Base-by-base conservation (phyloP, 2,329 filamentous ascomycete species). In the Chaetomiaceae sp. region DNA sequence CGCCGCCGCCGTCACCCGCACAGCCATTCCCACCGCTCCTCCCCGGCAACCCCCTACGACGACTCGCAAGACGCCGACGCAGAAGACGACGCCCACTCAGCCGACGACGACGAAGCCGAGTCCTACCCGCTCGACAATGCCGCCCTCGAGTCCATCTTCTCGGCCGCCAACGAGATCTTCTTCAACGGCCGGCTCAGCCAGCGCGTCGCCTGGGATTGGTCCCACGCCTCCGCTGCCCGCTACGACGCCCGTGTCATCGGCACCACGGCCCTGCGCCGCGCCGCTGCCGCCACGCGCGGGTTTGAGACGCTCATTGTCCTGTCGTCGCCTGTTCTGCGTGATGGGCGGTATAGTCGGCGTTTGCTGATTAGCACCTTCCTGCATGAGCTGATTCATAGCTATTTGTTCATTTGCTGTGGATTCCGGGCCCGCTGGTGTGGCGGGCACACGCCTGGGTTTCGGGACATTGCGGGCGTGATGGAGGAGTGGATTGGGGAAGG, bases 351-450 rank as follows among this genome's bases (percentile, higher is more conserved):
- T 60, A 80, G 79, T 58, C 66, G 79, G 5, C 69, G 78, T 6
- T 67, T 84, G 14, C 69, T 84, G 45, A 80, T 84, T 39, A 78
- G 76, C 6, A 81, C 80, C 0, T 83, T 84, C 52, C 58, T 84
- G 38, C 81, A 84, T 58, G 81, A 84, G 62, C 72, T 83, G 55
- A 79, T 84, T 38, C 80, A 84, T 63, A 79, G 79, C 62, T 84
- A 81, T 57, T 66, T 84, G 14, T 84, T 84, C 53, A 73, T 84
- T 47, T 69, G 66, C 42, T 81, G 78, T 54, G 80, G 80, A 4
- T 75, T 79, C 58, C 68, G 72, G 35, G 79, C 79, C 0, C 66
- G 72, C 29, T 64, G 69, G 19, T 67, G 70, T 34, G 79, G 78
- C 10, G 80, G 80, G 0, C 80, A 84, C 53, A 83, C 80, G 2